Percentiles rank a stretch among this genome's conserved stretches.
phyloP scores from a whole-genome alignment of 139 green algal species.

The Tetraselmis striata region DNA sequence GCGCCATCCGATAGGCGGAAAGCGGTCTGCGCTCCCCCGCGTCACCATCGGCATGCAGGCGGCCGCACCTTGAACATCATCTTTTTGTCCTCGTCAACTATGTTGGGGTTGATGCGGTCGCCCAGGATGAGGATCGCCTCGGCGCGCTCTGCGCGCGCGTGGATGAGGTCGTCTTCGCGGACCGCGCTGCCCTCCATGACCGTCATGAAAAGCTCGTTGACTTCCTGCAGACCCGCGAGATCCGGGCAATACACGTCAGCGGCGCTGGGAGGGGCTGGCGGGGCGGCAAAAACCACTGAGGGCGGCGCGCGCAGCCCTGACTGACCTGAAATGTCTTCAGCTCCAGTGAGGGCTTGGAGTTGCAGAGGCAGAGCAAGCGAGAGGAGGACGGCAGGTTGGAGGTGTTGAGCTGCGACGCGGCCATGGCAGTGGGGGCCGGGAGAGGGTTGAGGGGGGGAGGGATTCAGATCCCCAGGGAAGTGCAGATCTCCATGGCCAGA shows the following conservation, averaged over 20 bases:
- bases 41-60: no score
- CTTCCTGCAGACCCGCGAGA: conserved; percentile 62
- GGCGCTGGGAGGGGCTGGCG: no score
- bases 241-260: no score
- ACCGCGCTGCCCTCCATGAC: conserved; percentile 66
- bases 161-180: conserved; percentile 51
- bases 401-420: background rate
- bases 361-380: background rate
- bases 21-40: no score
- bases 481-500: no score
- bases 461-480: no score
- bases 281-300: no score
- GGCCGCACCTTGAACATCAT: conserved; percentile 68
- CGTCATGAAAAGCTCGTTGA: conserved; percentile 61
- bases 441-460: no score
- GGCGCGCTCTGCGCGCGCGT: conserved; percentile 33
- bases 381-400: background rate
- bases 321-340: background rate
- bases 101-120: conserved; percentile 57
- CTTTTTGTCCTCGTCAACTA: conserved; percentile 60
- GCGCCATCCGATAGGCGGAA: no score
- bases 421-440: no score
- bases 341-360: background rate
- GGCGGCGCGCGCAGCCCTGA: no score
- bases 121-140: conserved; percentile 57